Evolutionary conservation across 805 yeast species (phyloP), one percentile per base, ranked within the genome.

Genomic region (Cyberlindnera xishuangbannaensis): DNA sequence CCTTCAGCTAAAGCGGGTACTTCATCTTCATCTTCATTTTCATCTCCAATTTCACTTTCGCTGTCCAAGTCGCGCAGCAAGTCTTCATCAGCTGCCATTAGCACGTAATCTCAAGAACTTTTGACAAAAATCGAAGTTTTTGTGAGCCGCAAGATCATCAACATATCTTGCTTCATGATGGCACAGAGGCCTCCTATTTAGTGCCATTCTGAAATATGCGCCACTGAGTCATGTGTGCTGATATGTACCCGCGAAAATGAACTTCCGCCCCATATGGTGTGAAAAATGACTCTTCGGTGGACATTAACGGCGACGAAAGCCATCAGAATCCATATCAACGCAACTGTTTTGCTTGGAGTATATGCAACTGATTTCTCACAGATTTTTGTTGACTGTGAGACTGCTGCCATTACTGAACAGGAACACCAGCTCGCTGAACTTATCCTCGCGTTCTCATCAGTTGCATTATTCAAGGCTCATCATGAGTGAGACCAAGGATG

Each of bases 21-120:
- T 11, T 23, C 40, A 17, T 36, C 41, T 15, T 43, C 51, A 7
- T 15, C 30, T 6, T 28, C 56, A n/a, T n/a, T n/a, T n/a, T n/a
- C n/a, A n/a, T n/a, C n/a, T n/a, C n/a, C n/a, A n/a, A n/a, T n/a
- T n/a, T n/a, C n/a, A 30, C 44, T 42, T 25, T 56, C 63, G 18
- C 50, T 44, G 9, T 61, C 66, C 22, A 62, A 37, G 24, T 62
- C 68, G 6, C 49, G 42, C 30, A 59, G 36, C 25, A 60, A 41
- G 21, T 56, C 57, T 13, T 49, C 43, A 1, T 50, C 34, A 18
- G 43, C 15, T 7, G 50, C 29, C 55, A 50, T 50, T 5, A 9
- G 18, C 12, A 7, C 8, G 9, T 24, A 9, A 13, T 24, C 13
- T 8, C n/a, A 24, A n/a, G n/a, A n/a, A n/a, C n/a, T n/a, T n/a